These are phyloP conservation scores for Wallacemonas sp. DNA, from an alignment of 208 protist genomes.

Conservation along the genomic window DNA sequence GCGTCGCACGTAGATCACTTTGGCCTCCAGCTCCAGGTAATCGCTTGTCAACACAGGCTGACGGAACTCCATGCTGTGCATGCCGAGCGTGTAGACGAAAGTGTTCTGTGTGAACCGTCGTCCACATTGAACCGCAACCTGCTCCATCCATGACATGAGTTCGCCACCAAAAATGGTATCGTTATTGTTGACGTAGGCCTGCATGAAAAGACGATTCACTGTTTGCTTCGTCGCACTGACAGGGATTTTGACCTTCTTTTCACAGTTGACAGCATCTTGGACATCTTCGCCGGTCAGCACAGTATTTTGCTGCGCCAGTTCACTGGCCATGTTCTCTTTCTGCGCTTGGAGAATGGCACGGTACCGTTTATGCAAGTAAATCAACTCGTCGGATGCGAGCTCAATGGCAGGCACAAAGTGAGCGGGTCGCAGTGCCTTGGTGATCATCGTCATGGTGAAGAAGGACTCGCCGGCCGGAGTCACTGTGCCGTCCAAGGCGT, in stretches of 20 bases:
- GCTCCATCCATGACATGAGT: constrained; percentile 40
- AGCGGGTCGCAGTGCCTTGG: constrained; percentile 1
- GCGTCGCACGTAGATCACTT: constrained; percentile 34
- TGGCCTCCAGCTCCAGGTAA: constrained; percentile 11
- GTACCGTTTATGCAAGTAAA: constrained; percentile 1
- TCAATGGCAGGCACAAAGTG: constrained; percentile 6
- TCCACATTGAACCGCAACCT: constrained; percentile 30
- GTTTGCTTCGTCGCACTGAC: constrained; percentile 18
- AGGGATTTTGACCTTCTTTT: constrained; percentile 21
- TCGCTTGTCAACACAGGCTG: constrained; percentile 23
- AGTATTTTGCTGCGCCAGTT: background rate
- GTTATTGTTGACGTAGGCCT: constrained; percentile 28
- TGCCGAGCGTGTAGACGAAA: constrained; percentile 31
- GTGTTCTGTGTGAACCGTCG: constrained; percentile 22
- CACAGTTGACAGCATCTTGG: constrained; percentile 14
- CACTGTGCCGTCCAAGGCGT: constrained; percentile 21
- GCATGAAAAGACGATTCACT: constrained; percentile 20
- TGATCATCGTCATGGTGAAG: constrained; percentile 10
- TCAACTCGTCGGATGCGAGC: constrained; percentile 4
- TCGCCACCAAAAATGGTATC: constrained; percentile 42
- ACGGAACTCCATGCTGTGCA: constrained; percentile 41
- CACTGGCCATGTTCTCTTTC: background rate
- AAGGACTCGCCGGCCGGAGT: constrained; percentile 13
- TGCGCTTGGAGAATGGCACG: constrained; percentile 4
- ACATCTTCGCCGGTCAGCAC: constrained; percentile 1